Base-by-base conservation (phyloP, 345 rosid species). In the Eucalyptus cladocalyx region DNA sequence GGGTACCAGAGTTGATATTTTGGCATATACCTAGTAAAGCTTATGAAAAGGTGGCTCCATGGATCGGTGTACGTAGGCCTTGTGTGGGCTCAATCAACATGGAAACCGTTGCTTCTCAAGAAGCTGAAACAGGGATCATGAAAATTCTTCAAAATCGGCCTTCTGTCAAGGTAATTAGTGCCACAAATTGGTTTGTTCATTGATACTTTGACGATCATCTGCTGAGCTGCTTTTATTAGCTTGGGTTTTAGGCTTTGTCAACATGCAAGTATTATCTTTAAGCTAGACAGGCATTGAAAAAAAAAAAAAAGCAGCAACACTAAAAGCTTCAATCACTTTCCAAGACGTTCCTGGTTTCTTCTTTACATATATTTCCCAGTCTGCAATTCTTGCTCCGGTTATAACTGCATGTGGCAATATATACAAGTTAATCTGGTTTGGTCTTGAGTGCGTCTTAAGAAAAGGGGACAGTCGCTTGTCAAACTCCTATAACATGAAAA, bases 11-110 rank as follows among this genome's bases (percentile, higher is more conserved):
- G 94, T 87, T 98, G 72, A 90, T 98, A 69, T 96, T 98, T 92
- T 98, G 98, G 99, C 99, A 98, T 60, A 94, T 97, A 93, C 99
- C 99, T 6, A 95, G 96, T 91, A 93, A 93, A 91, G 97, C 97
- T 90, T 97, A 91, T 90, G 88, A 93, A 91, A 91, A 93, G 86
- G 99, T 97, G 89, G 97, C 99, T 89, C 99, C 99, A 28, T 13
- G 11, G 92, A 89, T 91, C 13, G 67, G 92, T 90, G 91, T 98
- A 87, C 87, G 51, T 86, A 93, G 91, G 91, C 98, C 98, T 86
- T 98, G 98, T 53, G 96, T 95, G 3, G 99, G 99, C 67, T 96
- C 98, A 24, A 96, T 97, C 60, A 98, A 97, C 93, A 94, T 89
- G 92, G 98, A 97, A 91, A 93, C 48, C 32, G 96, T 96, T 87